These are phyloP conservation scores for Phytopythium boreale DNA, from an alignment of 352 stramenopile genomes.

Conservation along the genomic window DNA sequence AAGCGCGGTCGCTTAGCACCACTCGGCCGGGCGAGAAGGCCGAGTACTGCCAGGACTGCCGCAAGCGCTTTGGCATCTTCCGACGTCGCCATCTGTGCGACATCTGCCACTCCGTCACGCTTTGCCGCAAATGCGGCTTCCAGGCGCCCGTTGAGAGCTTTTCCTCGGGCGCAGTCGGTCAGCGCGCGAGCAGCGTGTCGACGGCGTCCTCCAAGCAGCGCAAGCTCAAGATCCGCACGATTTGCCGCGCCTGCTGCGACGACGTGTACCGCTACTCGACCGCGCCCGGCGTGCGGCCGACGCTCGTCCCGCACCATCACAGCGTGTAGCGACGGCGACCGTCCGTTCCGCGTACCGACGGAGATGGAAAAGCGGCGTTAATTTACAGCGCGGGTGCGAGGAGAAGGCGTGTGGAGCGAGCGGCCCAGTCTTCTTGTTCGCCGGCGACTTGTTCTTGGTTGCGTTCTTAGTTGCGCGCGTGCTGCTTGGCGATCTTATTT, in stretches of 20 bases:
- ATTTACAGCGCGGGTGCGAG: neutral
- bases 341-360: neutral
- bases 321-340: neutral
- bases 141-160: constrained; percentile 44
- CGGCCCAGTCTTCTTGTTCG: neutral
- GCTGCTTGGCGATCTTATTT: neutral
- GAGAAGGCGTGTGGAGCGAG: neutral
- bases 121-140: constrained; percentile 59
- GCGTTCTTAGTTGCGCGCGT: neutral
- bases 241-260: constrained; percentile 48
- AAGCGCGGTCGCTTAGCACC: constrained; percentile 19
- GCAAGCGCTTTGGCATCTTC: constrained; percentile 68
- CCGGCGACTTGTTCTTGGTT: neutral
- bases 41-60: constrained; percentile 39
- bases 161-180: constrained; percentile 13
- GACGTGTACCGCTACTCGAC: constrained; percentile 48
- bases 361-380: neutral
- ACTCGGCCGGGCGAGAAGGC: constrained; percentile 21
- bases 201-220: constrained; percentile 20
- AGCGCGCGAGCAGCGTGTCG: constrained; percentile 23
- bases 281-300: constrained; percentile 23
- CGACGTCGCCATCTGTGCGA: constrained; percentile 50
- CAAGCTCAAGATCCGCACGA: constrained; percentile 46
- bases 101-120: constrained; percentile 45
- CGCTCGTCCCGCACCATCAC: constrained; percentile 10